These are phyloP conservation scores for Boletus vinaceobasis DNA, from an alignment of 768 basidiomycete genomes.

Conservation along the genomic window DNA sequence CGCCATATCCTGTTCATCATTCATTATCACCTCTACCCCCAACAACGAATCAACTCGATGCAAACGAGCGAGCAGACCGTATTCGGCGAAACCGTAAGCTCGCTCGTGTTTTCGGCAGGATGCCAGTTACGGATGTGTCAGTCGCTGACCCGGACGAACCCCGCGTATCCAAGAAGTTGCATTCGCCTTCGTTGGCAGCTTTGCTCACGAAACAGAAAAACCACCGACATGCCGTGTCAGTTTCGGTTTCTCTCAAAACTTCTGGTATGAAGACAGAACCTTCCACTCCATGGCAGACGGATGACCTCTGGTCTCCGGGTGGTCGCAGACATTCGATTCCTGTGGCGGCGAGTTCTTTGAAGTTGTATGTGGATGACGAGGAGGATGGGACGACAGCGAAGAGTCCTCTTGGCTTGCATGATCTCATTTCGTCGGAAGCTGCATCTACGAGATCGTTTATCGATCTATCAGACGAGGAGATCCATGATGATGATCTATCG, in stretches of 20 bases:
- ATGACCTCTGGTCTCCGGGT: constrained; percentile 27
- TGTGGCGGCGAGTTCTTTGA: constrained; percentile 45
- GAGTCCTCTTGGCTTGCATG: constrained; percentile 1
- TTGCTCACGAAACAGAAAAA: constrained; percentile 29
- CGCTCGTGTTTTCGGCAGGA: constrained; percentile 74
- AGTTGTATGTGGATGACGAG: constrained; percentile 21
- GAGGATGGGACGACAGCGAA: background rate
- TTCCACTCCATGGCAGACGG: constrained; percentile 34
- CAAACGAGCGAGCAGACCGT: constrained; percentile 67
- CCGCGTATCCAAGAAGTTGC: constrained; percentile 19
- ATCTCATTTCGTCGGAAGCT: constrained; percentile 12
- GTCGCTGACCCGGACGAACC: constrained; percentile 25
- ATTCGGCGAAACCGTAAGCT: constrained; percentile 74
- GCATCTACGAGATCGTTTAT: constrained; percentile 48
- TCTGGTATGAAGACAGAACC: constrained; percentile 22
- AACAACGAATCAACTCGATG: constrained; percentile 63
- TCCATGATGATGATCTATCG: constrained; percentile 30
- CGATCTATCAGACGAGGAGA: constrained; percentile 66
- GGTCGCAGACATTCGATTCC: constrained; percentile 56
- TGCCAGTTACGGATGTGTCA: constrained; percentile 45
- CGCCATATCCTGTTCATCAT: constrained; percentile 20
- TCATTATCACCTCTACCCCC: constrained; percentile 42
- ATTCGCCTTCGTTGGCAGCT: constrained; percentile 24
- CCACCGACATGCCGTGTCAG: constrained; percentile 33
- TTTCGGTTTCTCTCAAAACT: constrained; percentile 23